Evolutionary conservation across 2,329 filamentous ascomycete species (phyloP).

Genomic region (Hymenotorrendiella dingleyae): DNA sequence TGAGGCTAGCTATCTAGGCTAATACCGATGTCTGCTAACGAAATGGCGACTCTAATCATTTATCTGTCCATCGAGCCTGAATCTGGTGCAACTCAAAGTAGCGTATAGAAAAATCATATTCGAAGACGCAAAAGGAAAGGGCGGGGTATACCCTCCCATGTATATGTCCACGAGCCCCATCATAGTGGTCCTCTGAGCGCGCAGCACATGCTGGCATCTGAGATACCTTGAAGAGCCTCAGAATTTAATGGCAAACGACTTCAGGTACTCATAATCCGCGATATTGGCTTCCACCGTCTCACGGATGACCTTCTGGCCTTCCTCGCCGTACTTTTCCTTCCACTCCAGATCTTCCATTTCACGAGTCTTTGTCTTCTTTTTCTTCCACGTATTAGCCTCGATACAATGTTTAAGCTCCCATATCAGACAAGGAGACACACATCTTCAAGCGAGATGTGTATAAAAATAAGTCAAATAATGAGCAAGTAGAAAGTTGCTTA

Average conservation of each 20-base stretch:
- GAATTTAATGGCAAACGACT: constrained; percentile 65
- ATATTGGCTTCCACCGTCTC: constrained; percentile 67
- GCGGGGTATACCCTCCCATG: no score
- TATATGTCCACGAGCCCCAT: no score
- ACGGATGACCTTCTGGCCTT: constrained; percentile 64
- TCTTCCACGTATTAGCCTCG: constrained; percentile 14
- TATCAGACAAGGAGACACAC: not conserved
- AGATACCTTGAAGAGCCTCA: constrained; percentile 28
- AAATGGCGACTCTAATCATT: no score
- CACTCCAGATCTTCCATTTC: constrained; percentile 67
- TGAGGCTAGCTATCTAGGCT: no score
- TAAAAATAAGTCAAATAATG: not conserved
- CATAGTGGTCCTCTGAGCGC: no score
- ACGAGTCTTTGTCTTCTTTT: constrained; percentile 55
- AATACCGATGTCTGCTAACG: no score
- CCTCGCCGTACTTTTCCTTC: constrained; percentile 66
- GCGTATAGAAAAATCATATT: no score
- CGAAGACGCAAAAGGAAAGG: no score
- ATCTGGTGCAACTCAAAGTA: no score
- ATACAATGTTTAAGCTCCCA: not conserved
- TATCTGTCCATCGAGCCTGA: no score
- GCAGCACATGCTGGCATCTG: no score
- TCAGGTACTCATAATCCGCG: constrained; percentile 74
- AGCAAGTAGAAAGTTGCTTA: constrained; percentile 33
- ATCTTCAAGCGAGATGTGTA: not conserved